phyloP scores from a whole-genome alignment of 805 yeast genomes.

The Pichia sporocuriosa region DNA sequence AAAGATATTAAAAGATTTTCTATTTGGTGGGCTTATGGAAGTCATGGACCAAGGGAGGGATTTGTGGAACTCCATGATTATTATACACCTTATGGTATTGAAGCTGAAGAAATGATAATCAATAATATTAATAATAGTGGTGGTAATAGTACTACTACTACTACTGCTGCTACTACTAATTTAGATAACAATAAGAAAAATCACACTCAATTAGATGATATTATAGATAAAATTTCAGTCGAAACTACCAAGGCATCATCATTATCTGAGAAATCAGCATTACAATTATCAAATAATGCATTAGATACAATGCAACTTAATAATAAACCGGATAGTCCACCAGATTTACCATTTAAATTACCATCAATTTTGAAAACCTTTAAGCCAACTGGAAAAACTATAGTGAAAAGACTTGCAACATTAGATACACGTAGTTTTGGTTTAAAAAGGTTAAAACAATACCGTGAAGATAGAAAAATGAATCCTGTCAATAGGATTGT shows the following conservation, averaged over 20 bases:
- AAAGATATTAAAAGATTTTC: slow-evolving; percentile 46
- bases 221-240: slow-evolving; percentile 11
- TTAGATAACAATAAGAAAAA: background rate
- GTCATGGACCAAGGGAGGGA: slow-evolving; percentile 63
- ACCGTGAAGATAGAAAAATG: slow-evolving; percentile 43
- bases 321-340: slow-evolving; percentile 32
- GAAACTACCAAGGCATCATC: slow-evolving; percentile 5
- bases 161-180: too few species aligned
- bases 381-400: slow-evolving; percentile 26
- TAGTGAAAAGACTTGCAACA: slow-evolving; percentile 30
- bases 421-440: slow-evolving; percentile 34
- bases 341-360: slow-evolving; percentile 51
- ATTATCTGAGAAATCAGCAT: slow-evolving; percentile 10
- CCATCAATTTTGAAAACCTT: slow-evolving; percentile 31
- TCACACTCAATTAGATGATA: slow-evolving; percentile 7
- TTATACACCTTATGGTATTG: slow-evolving; percentile 11
- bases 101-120: background rate
- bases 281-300: slow-evolving; percentile 9
- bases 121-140: background rate
- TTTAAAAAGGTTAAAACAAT: slow-evolving; percentile 35
- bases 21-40: slow-evolving; percentile 60
- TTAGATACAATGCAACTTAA: slow-evolving; percentile 12
- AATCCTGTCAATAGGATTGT: slow-evolving; percentile 54
- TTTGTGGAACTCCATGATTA: slow-evolving; percentile 40
- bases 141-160: background rate